Evolutionary conservation across 2,329 filamentous ascomycete genomes (phyloP).

Genomic region (Ophiognomonia clavigignenti-juglandacearum): DNA sequence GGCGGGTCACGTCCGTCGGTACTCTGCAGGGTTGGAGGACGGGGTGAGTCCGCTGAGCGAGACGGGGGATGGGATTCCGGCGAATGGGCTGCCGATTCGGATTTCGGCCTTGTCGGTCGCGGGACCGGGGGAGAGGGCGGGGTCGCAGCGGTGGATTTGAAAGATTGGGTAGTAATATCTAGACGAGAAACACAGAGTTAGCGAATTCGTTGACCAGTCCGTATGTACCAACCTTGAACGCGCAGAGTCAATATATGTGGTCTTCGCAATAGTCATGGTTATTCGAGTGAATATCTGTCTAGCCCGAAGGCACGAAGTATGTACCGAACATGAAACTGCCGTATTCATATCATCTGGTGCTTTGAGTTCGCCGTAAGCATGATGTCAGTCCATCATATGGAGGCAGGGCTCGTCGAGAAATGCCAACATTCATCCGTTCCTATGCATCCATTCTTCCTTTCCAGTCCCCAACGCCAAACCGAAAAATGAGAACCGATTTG

Average conservation of each 20-base stretch:
- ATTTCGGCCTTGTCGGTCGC: conserved; percentile 11
- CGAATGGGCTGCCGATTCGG: not conserved
- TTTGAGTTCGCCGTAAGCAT: not conserved
- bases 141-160: not conserved
- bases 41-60: conserved; percentile 16
- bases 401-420: not conserved
- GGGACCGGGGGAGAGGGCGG: not conserved
- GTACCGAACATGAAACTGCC: conserved; percentile 3
- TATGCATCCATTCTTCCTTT: not conserved
- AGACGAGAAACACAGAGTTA: too few relatives aligned
- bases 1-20: not conserved
- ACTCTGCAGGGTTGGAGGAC: not conserved
- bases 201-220: too few relatives aligned
- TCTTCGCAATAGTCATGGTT: not conserved
- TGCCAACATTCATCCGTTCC: not conserved
- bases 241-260: too few relatives aligned
- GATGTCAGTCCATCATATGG: not conserved
- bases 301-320: not conserved
- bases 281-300: not conserved
- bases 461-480: too few relatives aligned
- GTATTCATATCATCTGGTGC: not conserved
- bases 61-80: conserved; percentile 6
- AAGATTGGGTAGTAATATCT: too few relatives aligned
- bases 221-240: too few relatives aligned
- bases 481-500: too few relatives aligned